Percentiles rank a stretch among this genome's conserved stretches.
These are phyloP conservation scores for Hymenoscyphus salicellus DNA, from an alignment of 2,329 filamentous ascomycete genomes.

Conservation along the genomic window DNA sequence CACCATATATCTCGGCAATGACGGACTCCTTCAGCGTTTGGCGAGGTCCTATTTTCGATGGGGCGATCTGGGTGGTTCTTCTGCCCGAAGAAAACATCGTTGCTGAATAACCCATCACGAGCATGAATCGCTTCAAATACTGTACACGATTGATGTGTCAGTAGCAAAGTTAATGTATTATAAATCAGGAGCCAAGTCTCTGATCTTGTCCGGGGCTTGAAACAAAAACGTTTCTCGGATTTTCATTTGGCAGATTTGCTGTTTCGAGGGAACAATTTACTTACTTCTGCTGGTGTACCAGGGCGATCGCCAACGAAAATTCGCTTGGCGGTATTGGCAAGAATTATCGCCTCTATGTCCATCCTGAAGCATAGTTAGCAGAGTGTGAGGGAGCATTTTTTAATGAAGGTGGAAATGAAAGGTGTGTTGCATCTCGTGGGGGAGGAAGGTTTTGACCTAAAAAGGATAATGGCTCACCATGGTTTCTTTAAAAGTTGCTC, in stretches of 20 bases:
- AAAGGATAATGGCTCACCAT: neutral
- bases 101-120: conserved; percentile 4
- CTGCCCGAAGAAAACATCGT: conserved; percentile 1
- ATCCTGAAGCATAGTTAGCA: neutral
- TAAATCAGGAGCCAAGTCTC: neutral
- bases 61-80: neutral
- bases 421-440: neutral
- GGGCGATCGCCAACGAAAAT: conserved; percentile 5
- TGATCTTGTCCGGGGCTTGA: too few relatives aligned
- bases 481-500: neutral
- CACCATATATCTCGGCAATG: neutral
- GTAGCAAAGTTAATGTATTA: neutral
- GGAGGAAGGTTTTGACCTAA: neutral
- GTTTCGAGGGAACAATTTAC: neutral
- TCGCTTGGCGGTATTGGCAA: neutral
- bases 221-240: too few relatives aligned
- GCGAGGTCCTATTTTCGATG: neutral
- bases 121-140: conserved; percentile 10
- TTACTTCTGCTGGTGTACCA: neutral
- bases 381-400: too few relatives aligned
- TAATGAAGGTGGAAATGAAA: too few relatives aligned
- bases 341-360: conserved; percentile 7
- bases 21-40: neutral
- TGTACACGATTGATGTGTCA: neutral
- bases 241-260: neutral